These are phyloP conservation scores for Gossypium schwendimanii DNA, from an alignment of 441 rosid species.

Conservation along the genomic window DNA sequence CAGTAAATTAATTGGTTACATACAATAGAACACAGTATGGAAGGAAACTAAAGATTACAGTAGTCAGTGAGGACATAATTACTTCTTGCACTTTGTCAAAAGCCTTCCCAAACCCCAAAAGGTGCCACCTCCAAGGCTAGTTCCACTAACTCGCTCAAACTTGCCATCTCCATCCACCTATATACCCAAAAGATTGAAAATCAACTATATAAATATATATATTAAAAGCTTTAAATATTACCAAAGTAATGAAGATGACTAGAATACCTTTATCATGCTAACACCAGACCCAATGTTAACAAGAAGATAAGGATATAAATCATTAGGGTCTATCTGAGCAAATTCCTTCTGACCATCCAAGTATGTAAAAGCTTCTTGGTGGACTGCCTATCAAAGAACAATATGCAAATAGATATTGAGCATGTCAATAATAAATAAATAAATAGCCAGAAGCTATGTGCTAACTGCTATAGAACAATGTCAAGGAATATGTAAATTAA, in stretches of 20 bases:
- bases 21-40: background rate
- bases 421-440: background rate
- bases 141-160: conserved; percentile 74
- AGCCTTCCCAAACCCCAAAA: conserved; percentile 83
- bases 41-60: background rate
- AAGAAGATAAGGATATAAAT: conserved; percentile 76
- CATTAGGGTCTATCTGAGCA: conserved; percentile 64
- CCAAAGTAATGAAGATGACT: conserved; percentile 7
- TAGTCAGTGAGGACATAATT: background rate
- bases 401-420: conserved; percentile 1
- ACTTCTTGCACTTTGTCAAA: conserved; percentile 78
- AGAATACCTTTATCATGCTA: conserved; percentile 80
- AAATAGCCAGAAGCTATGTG: background rate
- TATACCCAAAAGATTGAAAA: conserved; percentile 13
- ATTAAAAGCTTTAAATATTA: conserved; percentile 6
- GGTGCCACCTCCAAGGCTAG: conserved; percentile 85
- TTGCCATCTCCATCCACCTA: conserved; percentile 82
- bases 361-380: conserved; percentile 75
- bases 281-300: conserved; percentile 89
- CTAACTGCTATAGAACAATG: background rate
- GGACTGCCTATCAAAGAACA: conserved; percentile 49
- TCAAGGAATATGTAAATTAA: background rate
- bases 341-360: conserved; percentile 62
- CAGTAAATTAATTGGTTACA: background rate
- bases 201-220: background rate